These are phyloP conservation scores for Rhizoclosmatium globosum DNA, from an alignment of 192 early-diverging fungal species.

Conservation along the genomic window DNA sequence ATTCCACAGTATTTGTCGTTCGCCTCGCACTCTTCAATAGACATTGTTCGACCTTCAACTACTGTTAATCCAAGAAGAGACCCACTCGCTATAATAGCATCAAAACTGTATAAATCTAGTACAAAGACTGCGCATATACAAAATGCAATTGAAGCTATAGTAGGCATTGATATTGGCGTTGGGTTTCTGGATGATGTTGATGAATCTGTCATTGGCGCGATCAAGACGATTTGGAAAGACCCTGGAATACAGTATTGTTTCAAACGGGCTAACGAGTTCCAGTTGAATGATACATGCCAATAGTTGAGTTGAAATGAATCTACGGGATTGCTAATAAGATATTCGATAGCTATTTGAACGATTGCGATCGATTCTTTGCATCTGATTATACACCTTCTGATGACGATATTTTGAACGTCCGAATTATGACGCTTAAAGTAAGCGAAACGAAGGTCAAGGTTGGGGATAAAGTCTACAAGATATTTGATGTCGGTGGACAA, in stretches of 20 bases:
- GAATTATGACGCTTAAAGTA: background rate
- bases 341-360: slow-evolving; percentile 41
- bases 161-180: too few species aligned
- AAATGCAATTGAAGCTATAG: too few species aligned
- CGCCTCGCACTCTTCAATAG: too few species aligned
- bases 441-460: background rate
- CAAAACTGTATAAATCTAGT: too few species aligned
- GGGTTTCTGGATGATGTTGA: too few species aligned
- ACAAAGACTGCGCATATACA: too few species aligned
- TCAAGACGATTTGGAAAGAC: slow-evolving; percentile 53
- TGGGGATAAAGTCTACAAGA: background rate
- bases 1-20: too few species aligned
- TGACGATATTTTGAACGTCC: slow-evolving; percentile 69
- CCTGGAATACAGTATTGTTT: slow-evolving; percentile 47
- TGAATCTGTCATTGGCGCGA: background rate
- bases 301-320: slow-evolving; percentile 36
- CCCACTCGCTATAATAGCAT: too few species aligned
- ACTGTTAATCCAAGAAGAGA: too few species aligned
- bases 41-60: too few species aligned
- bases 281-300: slow-evolving; percentile 52
- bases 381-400: slow-evolving; percentile 67
- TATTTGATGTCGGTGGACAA: slow-evolving; percentile 70
- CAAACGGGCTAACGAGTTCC: slow-evolving; percentile 47
- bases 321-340: slow-evolving; percentile 11
- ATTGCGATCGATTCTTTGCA: slow-evolving; percentile 54